These are phyloP conservation scores for Boletus patriciae DNA, from an alignment of 768 basidiomycete species.

Conservation along the genomic window DNA sequence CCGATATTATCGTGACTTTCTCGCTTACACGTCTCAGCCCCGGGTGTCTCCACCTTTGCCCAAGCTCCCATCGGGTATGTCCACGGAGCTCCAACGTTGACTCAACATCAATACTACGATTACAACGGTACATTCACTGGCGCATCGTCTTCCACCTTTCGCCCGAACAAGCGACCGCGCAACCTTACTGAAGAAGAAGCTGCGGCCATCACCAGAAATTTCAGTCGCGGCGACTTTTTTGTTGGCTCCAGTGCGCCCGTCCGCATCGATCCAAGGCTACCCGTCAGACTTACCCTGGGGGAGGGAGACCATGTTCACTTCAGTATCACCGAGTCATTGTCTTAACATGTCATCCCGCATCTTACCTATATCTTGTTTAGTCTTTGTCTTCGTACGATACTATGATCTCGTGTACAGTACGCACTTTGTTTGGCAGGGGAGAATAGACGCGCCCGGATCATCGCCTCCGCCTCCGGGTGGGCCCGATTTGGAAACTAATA, in stretches of 20 bases:
- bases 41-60: conserved; percentile 39
- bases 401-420: conserved; percentile 24
- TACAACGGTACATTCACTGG: conserved; percentile 68
- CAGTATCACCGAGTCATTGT: conserved; percentile 50
- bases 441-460: conserved; percentile 9
- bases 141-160: conserved; percentile 73
- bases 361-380: conserved; percentile 21
- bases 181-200: conserved; percentile 82
- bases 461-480: not conserved
- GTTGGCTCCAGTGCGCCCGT: conserved; percentile 80
- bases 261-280: conserved; percentile 77
- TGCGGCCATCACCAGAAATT: conserved; percentile 80
- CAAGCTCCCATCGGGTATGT: conserved; percentile 41
- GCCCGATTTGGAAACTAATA: not conserved
- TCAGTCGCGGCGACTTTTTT: conserved; percentile 78
- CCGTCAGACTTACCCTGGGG: conserved; percentile 75
- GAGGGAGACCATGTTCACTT: conserved; percentile 82
- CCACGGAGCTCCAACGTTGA: conserved; percentile 45
- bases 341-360: conserved; percentile 29
- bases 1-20: not conserved
- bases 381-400: conserved; percentile 4
- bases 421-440: conserved; percentile 5
- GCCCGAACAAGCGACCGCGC: conserved; percentile 77
- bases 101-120: conserved; percentile 71
- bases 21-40: conserved; percentile 24